A percentile compares a stretch with the other conserved stretches of the same genome.
Evolutionary conservation across 768 basidiomycete species (phyloP).

Genomic region (Tricholoma furcatifolium): DNA sequence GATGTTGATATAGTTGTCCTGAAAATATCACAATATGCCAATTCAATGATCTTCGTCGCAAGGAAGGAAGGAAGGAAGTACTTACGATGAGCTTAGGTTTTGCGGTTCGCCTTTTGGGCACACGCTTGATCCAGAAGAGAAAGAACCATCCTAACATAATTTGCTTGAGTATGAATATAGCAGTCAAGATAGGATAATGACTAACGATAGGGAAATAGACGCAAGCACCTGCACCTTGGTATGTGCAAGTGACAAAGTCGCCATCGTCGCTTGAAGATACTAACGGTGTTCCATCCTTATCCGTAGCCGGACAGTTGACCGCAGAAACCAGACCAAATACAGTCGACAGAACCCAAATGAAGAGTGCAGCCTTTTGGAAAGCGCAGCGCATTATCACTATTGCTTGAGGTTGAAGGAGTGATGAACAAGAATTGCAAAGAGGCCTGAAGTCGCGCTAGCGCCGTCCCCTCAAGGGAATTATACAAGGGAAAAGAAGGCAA

Average conservation of each 20-base stretch:
- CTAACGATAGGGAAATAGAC: constrained; percentile 9
- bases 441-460: no score
- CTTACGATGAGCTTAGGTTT: not conserved
- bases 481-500: not conserved
- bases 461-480: constrained; percentile 10
- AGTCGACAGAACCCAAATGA: not conserved
- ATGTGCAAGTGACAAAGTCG: constrained; percentile 14
- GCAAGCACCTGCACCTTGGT: constrained; percentile 13
- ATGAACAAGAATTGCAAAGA: not conserved
- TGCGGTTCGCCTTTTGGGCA: constrained; percentile 11
- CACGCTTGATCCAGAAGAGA: constrained; percentile 8
- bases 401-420: not conserved
- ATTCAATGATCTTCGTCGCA: not conserved
- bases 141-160: constrained; percentile 7
- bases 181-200: not conserved
- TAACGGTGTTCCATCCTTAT: constrained; percentile 14
- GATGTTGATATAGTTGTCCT: not conserved
- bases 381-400: not conserved
- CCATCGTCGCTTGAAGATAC: not conserved
- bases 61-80: not conserved
- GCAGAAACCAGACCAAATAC: not conserved
- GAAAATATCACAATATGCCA: not conserved
- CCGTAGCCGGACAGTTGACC: constrained; percentile 11
- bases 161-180: not conserved
- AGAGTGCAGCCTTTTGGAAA: not conserved